Conservation (phyloP, 257 asterid genomes). For the Petunia secreta region DNA sequence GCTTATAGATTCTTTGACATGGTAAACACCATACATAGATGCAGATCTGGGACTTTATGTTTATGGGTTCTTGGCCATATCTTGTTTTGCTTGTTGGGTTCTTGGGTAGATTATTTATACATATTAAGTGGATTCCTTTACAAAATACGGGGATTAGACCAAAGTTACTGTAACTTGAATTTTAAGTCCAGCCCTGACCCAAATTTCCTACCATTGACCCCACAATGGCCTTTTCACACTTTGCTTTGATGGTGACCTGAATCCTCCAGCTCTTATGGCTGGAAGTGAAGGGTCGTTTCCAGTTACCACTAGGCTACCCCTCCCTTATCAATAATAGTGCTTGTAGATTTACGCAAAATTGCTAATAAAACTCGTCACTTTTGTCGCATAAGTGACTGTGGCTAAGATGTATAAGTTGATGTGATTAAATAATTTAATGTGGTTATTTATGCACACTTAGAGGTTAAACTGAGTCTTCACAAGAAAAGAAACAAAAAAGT, state of each 20-base stretch:
- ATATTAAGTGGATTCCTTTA: too few species aligned
- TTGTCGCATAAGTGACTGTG: background rate
- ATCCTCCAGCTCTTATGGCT: background rate
- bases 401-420: background rate
- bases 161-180: too few species aligned
- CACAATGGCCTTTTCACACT: background rate
- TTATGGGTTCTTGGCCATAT: too few species aligned
- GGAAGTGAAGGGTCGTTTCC: background rate
- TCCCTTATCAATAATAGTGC: background rate
- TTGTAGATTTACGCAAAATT: background rate
- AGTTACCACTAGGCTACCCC: background rate
- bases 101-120: too few species aligned
- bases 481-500: background rate
- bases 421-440: background rate
- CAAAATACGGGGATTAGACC: too few species aligned
- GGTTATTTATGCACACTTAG: background rate
- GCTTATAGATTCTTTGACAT: background rate
- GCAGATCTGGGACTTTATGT: too few species aligned
- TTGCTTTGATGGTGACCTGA: background rate
- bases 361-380: background rate
- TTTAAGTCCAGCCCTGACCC: too few species aligned
- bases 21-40: background rate
- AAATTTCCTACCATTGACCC: background rate
- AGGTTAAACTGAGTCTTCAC: background rate
- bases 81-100: too few species aligned